phyloP scores from a whole-genome alignment of 164 flowering plant genomes.

The Malania oleifera region DNA sequence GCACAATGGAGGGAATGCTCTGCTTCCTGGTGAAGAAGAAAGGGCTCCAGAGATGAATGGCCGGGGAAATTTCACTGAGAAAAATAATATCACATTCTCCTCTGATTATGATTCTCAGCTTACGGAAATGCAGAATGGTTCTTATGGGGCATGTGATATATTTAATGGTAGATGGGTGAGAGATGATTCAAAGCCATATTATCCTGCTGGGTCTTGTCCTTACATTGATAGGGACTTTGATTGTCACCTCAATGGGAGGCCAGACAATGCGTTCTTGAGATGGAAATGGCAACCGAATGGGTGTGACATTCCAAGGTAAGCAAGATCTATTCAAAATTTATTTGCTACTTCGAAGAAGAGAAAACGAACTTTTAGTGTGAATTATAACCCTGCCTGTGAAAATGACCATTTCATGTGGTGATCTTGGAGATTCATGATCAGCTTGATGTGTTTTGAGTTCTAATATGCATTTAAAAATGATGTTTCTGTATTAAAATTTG shows the following conservation, averaged over 20 bases:
- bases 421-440: no score
- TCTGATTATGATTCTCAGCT: conserved; percentile 11
- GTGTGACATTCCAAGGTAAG: conserved; percentile 68
- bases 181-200: conserved; percentile 60
- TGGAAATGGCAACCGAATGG: conserved; percentile 85
- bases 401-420: no score
- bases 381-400: no score
- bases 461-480: no score
- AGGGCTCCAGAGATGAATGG: not conserved
- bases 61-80: not conserved
- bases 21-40: conserved; percentile 4
- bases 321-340: conserved; percentile 5
- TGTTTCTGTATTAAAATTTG: not conserved
- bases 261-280: conserved; percentile 49
- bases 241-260: conserved; percentile 67
- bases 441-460: no score
- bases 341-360: no score
- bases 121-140: conserved; percentile 4
- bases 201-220: conserved; percentile 74
- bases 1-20: not conserved
- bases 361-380: not conserved
- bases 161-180: conserved; percentile 82
- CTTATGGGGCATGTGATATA: conserved; percentile 47
- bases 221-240: conserved; percentile 63
- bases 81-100: not conserved